Evolutionary conservation across 768 basidiomycete species (phyloP), one percentile per base, ranked within the genome.

Genomic region (Russula griseocarnosa): DNA sequence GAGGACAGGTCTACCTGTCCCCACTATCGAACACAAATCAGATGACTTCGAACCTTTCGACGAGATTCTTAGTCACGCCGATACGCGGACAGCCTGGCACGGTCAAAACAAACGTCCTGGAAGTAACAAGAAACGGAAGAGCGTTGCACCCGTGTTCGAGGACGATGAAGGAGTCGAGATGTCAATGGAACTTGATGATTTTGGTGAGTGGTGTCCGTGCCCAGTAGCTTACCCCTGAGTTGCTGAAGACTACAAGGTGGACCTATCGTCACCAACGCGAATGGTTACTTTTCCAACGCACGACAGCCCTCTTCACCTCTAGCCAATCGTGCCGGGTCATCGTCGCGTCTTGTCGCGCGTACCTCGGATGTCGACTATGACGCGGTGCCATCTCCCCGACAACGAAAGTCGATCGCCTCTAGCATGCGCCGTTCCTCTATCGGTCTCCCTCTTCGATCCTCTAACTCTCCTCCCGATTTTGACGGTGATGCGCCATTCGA

Each of bases 41-140:
- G 90, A 91, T 73, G 90, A 88, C 32, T 91, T 92, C 71, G 90
- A 92, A 72, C 86, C 85, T 0, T 92, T 92, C 72, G 88, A 87
- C 60, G 81, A 90, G 70, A 72, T 92, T 58, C 80, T 92, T 52
- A 79, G 81, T 56, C 87, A 88, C 69, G 87, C 82, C 2, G 87
- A 88, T 74, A 80, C 80, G 55, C 78, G 83, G n/a, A 80, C 85
- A 5, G 87, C 85, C 2, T 86, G 85, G 22, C 77, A 76, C 50
- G 78, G 82, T 22, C 83, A 83, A 69, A 75, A 74, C 5, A 69
- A 56, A 22, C 61, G 60, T 11, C 66, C 42, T 20, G 60, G 62
- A 53, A 55, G 66, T 28, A 78, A 75, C 71, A 84, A 77, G 76
- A 83, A 62, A 63, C 66, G 60, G 58, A 68, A 30, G 73, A 75